Evolutionary conservation across 83 land plant genomes (phyloP).

Genomic region (Picea mariana): DNA sequence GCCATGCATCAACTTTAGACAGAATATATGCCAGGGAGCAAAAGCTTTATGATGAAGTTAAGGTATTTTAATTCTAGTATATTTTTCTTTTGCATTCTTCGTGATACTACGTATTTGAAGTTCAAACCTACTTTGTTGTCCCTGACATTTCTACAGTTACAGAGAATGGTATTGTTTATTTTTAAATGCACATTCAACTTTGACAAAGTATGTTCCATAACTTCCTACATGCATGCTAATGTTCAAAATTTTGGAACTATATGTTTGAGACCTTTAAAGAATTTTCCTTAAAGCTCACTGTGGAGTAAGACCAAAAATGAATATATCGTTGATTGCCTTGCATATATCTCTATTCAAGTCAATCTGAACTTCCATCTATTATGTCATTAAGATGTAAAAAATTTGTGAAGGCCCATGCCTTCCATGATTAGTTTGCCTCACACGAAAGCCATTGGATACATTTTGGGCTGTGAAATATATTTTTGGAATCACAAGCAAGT

Average conservation of each 20-base stretch:
- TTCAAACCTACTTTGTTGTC: not conserved
- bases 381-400: not conserved
- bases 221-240: not conserved
- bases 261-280: not conserved
- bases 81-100: not conserved
- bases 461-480: not conserved
- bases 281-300: not conserved
- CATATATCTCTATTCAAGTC: not conserved
- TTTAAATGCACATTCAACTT: not conserved
- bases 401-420: not conserved
- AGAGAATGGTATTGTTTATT: not conserved
- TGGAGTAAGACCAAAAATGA: not conserved
- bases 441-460: not conserved
- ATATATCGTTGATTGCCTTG: not conserved
- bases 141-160: not conserved
- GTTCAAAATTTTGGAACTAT: not conserved
- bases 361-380: not conserved
- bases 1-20: constrained; percentile 70
- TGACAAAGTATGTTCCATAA: not conserved
- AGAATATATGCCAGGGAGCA: constrained; percentile 72
- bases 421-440: not conserved
- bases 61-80: constrained; percentile 31
- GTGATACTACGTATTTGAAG: not conserved
- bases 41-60: constrained; percentile 71
- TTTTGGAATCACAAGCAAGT: constrained; percentile 1